Evolutionary conservation across 208 protist species (phyloP), one percentile per base, ranked within the genome.

Genomic region (Willaertia magna): DNA sequence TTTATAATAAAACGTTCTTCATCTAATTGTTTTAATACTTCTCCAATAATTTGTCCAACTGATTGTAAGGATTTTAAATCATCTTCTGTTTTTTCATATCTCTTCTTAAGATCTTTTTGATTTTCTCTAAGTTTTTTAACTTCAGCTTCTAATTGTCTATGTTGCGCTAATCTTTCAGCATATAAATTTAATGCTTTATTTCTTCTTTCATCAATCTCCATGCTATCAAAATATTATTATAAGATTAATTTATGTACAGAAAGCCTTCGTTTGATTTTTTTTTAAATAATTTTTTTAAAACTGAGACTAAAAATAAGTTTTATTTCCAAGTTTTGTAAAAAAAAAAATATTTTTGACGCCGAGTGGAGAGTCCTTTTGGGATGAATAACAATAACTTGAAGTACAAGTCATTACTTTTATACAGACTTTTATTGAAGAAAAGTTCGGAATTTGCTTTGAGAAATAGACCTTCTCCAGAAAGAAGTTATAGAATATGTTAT

Each of bases 1-100:
- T 99, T 99, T 43, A 99, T 97, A 90, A 99, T 99, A 95, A 96
- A 97, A 67, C 91, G 74, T 76, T 97, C 95, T 30, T 95, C 94
- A 85, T 93, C 92, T 12, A 97, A 91, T 89, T 98, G 97, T 79
- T 96, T 93, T 84, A 99, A 93, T 26, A 99, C 97, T 90, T 99
- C 98, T 74, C 98, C 98, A 49, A 99, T 95, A 90, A 97, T 98
- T 91, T 99, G 97, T 18, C 98, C 98, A 61, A 99, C 97, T 87
- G 94, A 97, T 88, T 99, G 96, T 79, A 99, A 94, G 6, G 97
- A 94, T 89, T 98, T 98, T 42, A 99, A 92, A 87, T 99, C 93
- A 86, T 99, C 97, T 89, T 99, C 97, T 16, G 97, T 93, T 86
- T 96, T 97, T 43, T 98, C 92, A 87, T 97, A 96, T 44, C 96